Conservation (phyloP, 148 eudicot species). For the Heliamphora exappendiculata region DNA sequence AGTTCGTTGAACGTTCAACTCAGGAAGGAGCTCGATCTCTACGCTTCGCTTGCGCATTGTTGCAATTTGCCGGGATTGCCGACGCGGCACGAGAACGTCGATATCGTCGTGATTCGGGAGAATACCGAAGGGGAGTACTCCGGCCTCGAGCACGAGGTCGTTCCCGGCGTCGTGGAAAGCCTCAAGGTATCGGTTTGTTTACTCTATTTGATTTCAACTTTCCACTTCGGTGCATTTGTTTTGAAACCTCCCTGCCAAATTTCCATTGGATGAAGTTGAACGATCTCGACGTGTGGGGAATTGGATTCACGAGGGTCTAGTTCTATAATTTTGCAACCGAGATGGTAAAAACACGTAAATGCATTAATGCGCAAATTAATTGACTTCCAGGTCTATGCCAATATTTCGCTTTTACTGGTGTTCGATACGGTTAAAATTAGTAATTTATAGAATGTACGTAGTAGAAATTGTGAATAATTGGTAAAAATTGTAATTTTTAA, state of each 20-base stretch:
- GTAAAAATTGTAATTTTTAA: too few species aligned
- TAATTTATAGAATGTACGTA: too few species aligned
- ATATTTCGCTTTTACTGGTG: too few species aligned
- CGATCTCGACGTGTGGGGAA: background rate
- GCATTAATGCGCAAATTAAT: background rate
- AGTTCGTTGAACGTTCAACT: conserved; percentile 33
- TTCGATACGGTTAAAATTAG: too few species aligned
- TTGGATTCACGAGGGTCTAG: background rate
- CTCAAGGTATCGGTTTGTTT: conserved; percentile 21
- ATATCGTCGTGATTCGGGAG: conserved; percentile 39
- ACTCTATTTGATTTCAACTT: background rate
- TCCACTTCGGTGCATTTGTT: background rate
- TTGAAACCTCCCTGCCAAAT: background rate
- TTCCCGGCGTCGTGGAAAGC: conserved; percentile 39
- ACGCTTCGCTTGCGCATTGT: conserved; percentile 34
- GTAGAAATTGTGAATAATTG: too few species aligned
- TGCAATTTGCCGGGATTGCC: conserved; percentile 31
- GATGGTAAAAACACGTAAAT: background rate
- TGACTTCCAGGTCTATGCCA: background rate
- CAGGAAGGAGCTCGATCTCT: conserved; percentile 34
- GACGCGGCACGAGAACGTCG: conserved; percentile 37
- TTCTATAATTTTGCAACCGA: background rate
- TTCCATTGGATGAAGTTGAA: background rate
- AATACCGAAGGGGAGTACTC: conserved; percentile 40
- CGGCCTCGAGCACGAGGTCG: conserved; percentile 42